These are phyloP conservation scores for Lentinus tigrinus DNA, from an alignment of 768 basidiomycete genomes.

Conservation along the genomic window DNA sequence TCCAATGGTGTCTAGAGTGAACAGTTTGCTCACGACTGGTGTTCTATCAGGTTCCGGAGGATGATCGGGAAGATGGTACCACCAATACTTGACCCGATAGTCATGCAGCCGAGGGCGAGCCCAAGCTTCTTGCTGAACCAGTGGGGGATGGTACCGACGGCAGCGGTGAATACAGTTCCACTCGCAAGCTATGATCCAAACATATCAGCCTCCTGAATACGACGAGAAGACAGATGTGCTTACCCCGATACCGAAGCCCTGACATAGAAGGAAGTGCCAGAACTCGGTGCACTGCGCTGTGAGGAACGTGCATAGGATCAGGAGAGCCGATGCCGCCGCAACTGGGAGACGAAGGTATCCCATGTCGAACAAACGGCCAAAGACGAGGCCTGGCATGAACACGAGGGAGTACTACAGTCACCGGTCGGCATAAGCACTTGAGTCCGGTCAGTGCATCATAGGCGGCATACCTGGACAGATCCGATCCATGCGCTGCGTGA, in stretches of 20 bases:
- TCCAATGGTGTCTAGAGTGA: neutral
- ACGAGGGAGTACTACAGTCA: conserved; percentile 55
- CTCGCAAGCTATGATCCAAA: conserved; percentile 23
- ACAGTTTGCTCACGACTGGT: neutral
- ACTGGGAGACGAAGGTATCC: conserved; percentile 61
- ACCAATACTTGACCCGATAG: conserved; percentile 67
- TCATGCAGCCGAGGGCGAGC: conserved; percentile 60
- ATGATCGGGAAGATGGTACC: conserved; percentile 68
- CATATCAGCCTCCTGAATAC: neutral
- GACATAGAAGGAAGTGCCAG: conserved; percentile 79
- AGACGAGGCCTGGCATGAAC: conserved; percentile 60
- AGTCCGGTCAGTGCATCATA: neutral
- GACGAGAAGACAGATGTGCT: conserved; percentile 19
- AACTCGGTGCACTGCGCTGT: conserved; percentile 67
- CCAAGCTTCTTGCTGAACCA: conserved; percentile 68
- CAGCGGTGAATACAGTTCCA: conserved; percentile 64
- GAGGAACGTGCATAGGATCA: conserved; percentile 61
- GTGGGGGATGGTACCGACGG: conserved; percentile 59
- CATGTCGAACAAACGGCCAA: conserved; percentile 72
- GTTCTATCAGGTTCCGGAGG: conserved; percentile 50
- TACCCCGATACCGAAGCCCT: conserved; percentile 68
- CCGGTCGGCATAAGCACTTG: neutral
- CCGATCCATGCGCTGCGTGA: conserved; percentile 72
- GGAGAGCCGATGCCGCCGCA: conserved; percentile 43
- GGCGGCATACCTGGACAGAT: conserved; percentile 55